These are phyloP conservation scores for Babesia ovata DNA, from an alignment of 169 alveolate species.

Conservation along the genomic window DNA sequence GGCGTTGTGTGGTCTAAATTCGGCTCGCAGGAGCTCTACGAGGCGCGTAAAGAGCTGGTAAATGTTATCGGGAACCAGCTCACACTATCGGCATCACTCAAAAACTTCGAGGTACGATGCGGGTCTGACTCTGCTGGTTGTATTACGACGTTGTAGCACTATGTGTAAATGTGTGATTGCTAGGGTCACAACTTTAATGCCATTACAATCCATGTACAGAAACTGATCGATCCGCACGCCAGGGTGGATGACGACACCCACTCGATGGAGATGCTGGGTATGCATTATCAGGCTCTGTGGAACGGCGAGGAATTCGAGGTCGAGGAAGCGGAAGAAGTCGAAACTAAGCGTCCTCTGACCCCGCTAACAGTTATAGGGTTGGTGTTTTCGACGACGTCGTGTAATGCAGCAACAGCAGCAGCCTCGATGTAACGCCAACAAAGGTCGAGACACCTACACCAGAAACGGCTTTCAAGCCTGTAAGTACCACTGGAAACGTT, in stretches of 20 bases:
- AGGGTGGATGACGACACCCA: conserved; percentile 26
- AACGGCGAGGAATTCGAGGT: conserved; percentile 4
- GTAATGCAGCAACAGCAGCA: background rate
- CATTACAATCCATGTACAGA: background rate
- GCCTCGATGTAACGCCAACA: conserved; percentile 17
- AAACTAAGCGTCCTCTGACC: background rate
- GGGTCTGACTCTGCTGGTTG: background rate
- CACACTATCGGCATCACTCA: conserved; percentile 10
- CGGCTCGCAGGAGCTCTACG: conserved; percentile 17
- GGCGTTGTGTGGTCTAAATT: background rate
- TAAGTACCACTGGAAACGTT: background rate
- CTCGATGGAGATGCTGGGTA: conserved; percentile 14
- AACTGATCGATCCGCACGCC: conserved; percentile 11
- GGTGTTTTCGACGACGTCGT: background rate
- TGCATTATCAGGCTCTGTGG: conserved; percentile 14
- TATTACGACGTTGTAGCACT: background rate
- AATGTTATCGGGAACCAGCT: conserved; percentile 23
- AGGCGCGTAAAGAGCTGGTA: conserved; percentile 22
- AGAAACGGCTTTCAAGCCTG: conserved; percentile 47
- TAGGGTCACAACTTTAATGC: background rate
- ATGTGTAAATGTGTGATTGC: background rate
- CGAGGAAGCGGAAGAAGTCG: conserved; percentile 1
- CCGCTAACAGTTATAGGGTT: conserved; percentile 18
- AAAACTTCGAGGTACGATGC: conserved; percentile 28
- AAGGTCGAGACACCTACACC: conserved; percentile 15